Conservation (phyloP, 2,329 filamentous ascomycete species). For the Reticulascus tulasneorum region DNA sequence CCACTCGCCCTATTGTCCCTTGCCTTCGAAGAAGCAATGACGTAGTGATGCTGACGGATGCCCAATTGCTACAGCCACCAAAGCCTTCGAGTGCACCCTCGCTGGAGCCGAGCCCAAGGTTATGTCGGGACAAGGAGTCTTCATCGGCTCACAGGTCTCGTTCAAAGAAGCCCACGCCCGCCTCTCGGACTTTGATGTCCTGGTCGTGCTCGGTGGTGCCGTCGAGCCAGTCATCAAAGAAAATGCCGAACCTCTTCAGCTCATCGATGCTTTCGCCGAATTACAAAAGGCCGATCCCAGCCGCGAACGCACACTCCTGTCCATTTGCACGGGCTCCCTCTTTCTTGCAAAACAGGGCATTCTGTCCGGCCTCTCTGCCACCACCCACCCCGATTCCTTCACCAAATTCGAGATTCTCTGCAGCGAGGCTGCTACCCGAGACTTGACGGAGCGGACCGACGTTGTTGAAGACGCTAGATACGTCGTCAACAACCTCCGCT, state of each 20-base stretch:
- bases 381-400: slow-evolving; percentile 76
- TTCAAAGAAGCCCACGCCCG: slow-evolving; percentile 71
- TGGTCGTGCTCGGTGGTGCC: slow-evolving; percentile 73
- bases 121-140: slow-evolving; percentile 59
- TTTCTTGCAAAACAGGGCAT: slow-evolving; percentile 74
- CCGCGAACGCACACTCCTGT: slow-evolving; percentile 77
- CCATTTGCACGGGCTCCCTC: slow-evolving; percentile 74
- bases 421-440: slow-evolving; percentile 66
- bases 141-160: slow-evolving; percentile 69
- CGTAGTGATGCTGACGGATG: slow-evolving; percentile 6
- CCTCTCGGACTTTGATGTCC: slow-evolving; percentile 72
- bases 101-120: slow-evolving; percentile 50
- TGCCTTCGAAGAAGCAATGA: neutral
- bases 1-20: neutral
- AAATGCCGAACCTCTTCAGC: slow-evolving; percentile 63
- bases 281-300: slow-evolving; percentile 74
- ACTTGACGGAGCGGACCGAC: slow-evolving; percentile 73
- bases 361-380: slow-evolving; percentile 73
- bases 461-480: slow-evolving; percentile 78
- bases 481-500: slow-evolving; percentile 87
- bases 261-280: slow-evolving; percentile 74
- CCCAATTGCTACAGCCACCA: slow-evolving; percentile 36
- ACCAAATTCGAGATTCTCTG: slow-evolving; percentile 79
- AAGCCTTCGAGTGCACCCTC: slow-evolving; percentile 57
- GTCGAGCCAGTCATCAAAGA: slow-evolving; percentile 60